Percentiles rank a stretch among this genome's conserved stretches.
phyloP scores from a whole-genome alignment of 305 asterid species.

The Nicotiana rustica region DNA sequence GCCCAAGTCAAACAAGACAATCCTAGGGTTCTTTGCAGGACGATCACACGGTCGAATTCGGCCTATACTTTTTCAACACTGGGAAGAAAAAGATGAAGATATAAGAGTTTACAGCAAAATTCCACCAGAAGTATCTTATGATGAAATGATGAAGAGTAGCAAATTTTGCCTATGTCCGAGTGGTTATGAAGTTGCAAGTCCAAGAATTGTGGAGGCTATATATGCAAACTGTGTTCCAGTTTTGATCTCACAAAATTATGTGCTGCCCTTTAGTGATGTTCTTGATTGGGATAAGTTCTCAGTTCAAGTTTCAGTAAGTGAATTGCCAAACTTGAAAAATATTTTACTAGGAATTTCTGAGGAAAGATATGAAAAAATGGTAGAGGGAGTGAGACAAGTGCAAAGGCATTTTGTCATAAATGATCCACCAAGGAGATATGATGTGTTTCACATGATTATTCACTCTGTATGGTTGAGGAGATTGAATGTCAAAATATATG shows the following conservation, averaged over 20 bases:
- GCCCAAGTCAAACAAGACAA: conserved; percentile 45
- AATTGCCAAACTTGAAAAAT: conserved; percentile 57
- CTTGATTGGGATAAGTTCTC: conserved; percentile 65
- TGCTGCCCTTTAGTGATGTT: conserved; percentile 74
- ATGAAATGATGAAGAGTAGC: conserved; percentile 55
- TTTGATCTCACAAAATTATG: conserved; percentile 58
- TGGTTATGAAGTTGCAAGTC: conserved; percentile 78
- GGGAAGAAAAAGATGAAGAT: conserved; percentile 58
- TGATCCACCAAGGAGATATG: conserved; percentile 64
- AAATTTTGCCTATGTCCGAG: conserved; percentile 73
- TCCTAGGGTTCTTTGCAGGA: conserved; percentile 70
- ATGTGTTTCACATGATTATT: conserved; percentile 73
- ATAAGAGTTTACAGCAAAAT: conserved; percentile 52
- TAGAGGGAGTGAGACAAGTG: conserved; percentile 58
- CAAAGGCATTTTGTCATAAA: conserved; percentile 69
- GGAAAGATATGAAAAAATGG: conserved; percentile 58
- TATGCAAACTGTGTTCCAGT: conserved; percentile 74
- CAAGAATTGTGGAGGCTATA: conserved; percentile 72
- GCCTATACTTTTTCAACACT: conserved; percentile 50
- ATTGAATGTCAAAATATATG: conserved; percentile 57
- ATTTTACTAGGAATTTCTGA: conserved; percentile 58
- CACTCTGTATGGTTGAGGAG: conserved; percentile 83
- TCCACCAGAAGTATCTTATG: conserved; percentile 50
- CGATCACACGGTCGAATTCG: conserved; percentile 61
- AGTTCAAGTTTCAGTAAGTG: conserved; percentile 48